These are phyloP conservation scores for Aureobasidium pullulans DNA, from an alignment of 2,329 filamentous ascomycete genomes.

Conservation along the genomic window DNA sequence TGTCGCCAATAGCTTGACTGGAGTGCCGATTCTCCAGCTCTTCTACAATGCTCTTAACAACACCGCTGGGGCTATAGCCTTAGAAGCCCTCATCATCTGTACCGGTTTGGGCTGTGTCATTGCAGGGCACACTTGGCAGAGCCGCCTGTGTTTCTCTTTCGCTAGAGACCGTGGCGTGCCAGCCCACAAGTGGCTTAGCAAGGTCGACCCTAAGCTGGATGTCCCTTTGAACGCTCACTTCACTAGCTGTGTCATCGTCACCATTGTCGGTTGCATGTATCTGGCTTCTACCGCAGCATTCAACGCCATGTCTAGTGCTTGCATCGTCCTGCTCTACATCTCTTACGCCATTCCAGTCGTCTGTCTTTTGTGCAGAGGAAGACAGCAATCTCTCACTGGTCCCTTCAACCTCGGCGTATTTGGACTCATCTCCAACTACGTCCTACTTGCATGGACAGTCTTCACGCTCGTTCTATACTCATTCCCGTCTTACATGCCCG, in stretches of 20 bases:
- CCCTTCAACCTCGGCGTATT: slow-evolving; percentile 43
- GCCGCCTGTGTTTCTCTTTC: slow-evolving; percentile 46
- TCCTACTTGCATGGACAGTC: slow-evolving; percentile 41
- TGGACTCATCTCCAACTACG: slow-evolving; percentile 36
- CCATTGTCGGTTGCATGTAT: slow-evolving; percentile 40
- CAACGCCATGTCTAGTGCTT: slow-evolving; percentile 39
- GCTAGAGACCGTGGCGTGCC: slow-evolving; percentile 45
- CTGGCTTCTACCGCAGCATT: slow-evolving; percentile 34
- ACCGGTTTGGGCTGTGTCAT: slow-evolving; percentile 62
- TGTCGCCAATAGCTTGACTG: slow-evolving; percentile 34
- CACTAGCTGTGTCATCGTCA: slow-evolving; percentile 38
- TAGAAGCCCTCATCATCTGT: slow-evolving; percentile 40
- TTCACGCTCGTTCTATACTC: slow-evolving; percentile 41
- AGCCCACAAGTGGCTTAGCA: slow-evolving; percentile 33
- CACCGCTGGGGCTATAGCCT: slow-evolving; percentile 39
- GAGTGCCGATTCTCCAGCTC: slow-evolving; percentile 42
- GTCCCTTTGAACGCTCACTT: slow-evolving; percentile 41
- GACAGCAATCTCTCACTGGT: slow-evolving; percentile 37
- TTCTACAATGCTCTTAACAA: slow-evolving; percentile 38
- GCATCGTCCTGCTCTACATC: slow-evolving; percentile 53
- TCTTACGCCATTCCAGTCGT: slow-evolving; percentile 39
- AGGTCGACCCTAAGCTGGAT: slow-evolving; percentile 34
- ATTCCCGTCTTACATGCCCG: slow-evolving; percentile 14
- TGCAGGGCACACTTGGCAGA: slow-evolving; percentile 51
- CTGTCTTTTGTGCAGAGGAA: slow-evolving; percentile 39